phyloP scores from a whole-genome alignment of 1,284 basidiomycete genomes.

The Microbotryomycetes sp. region DNA sequence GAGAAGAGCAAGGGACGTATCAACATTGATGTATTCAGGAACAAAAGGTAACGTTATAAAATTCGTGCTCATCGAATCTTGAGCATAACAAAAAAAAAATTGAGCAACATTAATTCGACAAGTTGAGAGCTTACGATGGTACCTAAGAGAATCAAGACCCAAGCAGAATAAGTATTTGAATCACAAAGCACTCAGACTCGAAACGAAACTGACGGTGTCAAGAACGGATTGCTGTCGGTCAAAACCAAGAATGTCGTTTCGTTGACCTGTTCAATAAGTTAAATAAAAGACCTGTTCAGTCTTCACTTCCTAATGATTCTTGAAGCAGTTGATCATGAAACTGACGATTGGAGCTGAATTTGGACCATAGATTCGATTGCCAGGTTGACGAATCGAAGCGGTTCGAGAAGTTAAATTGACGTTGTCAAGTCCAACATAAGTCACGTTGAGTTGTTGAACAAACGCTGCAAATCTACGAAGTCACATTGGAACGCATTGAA shows the following conservation, averaged over 20 bases:
- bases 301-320: background rate
- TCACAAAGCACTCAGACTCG: background rate
- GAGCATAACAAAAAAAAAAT: too few relatives aligned
- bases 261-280: slow-evolving; percentile 42
- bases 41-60: too few relatives aligned
- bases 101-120: too few relatives aligned
- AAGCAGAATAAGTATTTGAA: too few relatives aligned
- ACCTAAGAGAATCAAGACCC: too few relatives aligned
- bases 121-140: too few relatives aligned
- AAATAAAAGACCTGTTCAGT: too few relatives aligned
- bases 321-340: background rate
- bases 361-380: slow-evolving; percentile 44
- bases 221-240: slow-evolving; percentile 49
- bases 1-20: too few relatives aligned
- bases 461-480: slow-evolving; percentile 47
- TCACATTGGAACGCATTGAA: too few relatives aligned
- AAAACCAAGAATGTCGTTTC: slow-evolving; percentile 57
- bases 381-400: slow-evolving; percentile 35
- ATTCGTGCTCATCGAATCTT: too few relatives aligned
- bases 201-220: slow-evolving; percentile 53
- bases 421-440: slow-evolving; percentile 43
- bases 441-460: slow-evolving; percentile 59
- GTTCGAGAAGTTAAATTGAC: background rate
- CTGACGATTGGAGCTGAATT: slow-evolving; percentile 6
- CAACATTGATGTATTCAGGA: too few relatives aligned